phyloP scores from a whole-genome alignment of 2,329 filamentous ascomycete species.

The Cladosporium velox region DNA sequence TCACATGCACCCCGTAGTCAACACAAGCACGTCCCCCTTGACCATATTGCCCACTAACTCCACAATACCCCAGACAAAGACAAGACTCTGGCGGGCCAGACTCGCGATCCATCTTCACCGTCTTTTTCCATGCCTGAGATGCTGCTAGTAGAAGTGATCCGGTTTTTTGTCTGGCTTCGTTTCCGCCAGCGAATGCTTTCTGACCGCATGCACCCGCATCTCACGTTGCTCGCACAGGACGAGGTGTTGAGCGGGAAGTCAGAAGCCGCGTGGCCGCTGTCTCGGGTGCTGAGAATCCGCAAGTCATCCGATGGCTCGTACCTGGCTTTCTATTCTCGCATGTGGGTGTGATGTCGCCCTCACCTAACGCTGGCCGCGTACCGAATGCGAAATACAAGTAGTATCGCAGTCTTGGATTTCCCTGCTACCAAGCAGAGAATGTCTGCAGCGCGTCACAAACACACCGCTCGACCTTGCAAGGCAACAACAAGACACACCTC shows the following conservation, averaged over 20 bases:
- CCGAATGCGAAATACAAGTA: neutral
- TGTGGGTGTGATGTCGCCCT: neutral
- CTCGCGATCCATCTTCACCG: slow-evolving; percentile 1
- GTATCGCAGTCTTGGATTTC: neutral
- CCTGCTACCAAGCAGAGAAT: neutral
- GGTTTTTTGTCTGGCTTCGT: neutral
- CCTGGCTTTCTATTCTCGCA: neutral
- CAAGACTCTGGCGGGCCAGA: slow-evolving; percentile 7
- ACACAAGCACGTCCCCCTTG: neutral
- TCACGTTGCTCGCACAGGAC: neutral
- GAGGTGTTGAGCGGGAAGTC: neutral
- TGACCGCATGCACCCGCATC: neutral
- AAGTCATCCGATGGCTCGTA: slow-evolving; percentile 1
- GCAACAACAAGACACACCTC: neutral
- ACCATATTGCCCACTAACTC: neutral
- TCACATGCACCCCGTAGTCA: slow-evolving; percentile 4
- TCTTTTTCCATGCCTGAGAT: neutral
- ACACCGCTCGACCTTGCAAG: neutral
- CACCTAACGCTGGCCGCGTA: neutral
- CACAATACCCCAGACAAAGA: slow-evolving; percentile 10
- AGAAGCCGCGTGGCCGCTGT: neutral
- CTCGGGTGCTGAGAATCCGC: neutral
- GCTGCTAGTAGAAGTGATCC: neutral
- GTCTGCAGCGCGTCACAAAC: neutral
- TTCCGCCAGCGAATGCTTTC: slow-evolving; percentile 7